These are phyloP conservation scores for Wickerhamomyces strasburgensis DNA, from an alignment of 805 yeast genomes.

Conservation along the genomic window DNA sequence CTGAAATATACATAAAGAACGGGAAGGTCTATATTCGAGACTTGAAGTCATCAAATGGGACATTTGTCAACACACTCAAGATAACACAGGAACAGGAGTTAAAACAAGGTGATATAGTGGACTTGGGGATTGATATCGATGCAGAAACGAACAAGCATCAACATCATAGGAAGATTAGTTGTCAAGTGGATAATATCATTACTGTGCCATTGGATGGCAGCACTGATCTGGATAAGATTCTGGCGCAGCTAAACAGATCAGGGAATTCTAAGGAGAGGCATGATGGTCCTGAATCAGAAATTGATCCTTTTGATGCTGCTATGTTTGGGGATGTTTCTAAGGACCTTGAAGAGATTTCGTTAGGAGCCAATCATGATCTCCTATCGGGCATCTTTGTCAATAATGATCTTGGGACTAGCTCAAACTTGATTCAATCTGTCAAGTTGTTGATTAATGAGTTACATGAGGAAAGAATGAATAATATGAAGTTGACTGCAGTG, in stretches of 20 bases:
- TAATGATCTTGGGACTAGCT: conserved; percentile 53
- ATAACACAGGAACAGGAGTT: conserved; percentile 57
- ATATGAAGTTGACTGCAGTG: conserved; percentile 47
- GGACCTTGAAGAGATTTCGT: conserved; percentile 44
- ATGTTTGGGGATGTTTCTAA: conserved; percentile 54
- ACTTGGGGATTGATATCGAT: conserved; percentile 87
- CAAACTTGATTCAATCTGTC: conserved; percentile 51
- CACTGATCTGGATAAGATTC: conserved; percentile 13
- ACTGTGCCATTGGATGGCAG: conserved; percentile 36
- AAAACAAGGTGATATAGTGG: conserved; percentile 79
- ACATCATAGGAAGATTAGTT: conserved; percentile 82
- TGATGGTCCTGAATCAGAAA: conserved; percentile 18
- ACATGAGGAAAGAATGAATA: conserved; percentile 55
- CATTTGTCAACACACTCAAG: conserved; percentile 77
- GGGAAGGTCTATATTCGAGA: conserved; percentile 77
- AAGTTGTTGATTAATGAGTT: conserved; percentile 50
- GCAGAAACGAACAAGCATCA: conserved; percentile 39
- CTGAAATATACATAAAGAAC: conserved; percentile 75
- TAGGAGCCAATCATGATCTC: conserved; percentile 43
- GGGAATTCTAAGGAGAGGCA: conserved; percentile 6
- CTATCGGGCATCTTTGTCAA: conserved; percentile 55
- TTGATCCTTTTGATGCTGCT: conserved; percentile 48
- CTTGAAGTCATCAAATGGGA: conserved; percentile 89
- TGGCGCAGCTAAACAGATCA: conserved; percentile 7
- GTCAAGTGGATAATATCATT: conserved; percentile 70